A percentile compares a stretch with the other conserved stretches of the same genome.
Conservation (phyloP, 2,329 filamentous ascomycete genomes). For the Neocucurbitaria cava region DNA sequence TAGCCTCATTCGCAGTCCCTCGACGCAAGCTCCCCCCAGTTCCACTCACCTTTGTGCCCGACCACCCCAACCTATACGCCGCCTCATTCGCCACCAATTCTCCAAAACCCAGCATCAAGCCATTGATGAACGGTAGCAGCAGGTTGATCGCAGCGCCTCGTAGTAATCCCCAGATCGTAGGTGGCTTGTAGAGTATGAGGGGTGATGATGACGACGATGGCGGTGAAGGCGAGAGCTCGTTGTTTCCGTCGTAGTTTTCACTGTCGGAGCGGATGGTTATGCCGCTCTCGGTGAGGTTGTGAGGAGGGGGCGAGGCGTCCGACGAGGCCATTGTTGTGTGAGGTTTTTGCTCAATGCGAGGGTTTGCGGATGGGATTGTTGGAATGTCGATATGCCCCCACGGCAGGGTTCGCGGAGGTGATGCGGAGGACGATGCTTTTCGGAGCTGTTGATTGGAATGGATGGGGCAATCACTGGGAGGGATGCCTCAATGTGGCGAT, state of each 20-base stretch:
- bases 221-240: conserved; percentile 65
- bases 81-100: conserved; percentile 96
- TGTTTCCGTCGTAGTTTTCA: conserved; percentile 77
- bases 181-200: conserved; percentile 85
- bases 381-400: conserved; percentile 1
- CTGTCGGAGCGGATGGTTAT: conserved; percentile 83
- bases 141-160: conserved; percentile 94
- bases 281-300: conserved; percentile 71
- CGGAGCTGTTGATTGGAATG: background rate
- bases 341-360: background rate
- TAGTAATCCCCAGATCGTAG: conserved; percentile 83
- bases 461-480: background rate
- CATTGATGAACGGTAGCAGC: conserved; percentile 94
- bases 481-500: background rate
- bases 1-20: background rate
- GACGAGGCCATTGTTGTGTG: conserved; percentile 23
- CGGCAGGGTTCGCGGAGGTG: conserved; percentile 8
- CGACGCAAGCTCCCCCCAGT: background rate
- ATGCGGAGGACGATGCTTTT: conserved; percentile 9
- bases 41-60: conserved; percentile 80
- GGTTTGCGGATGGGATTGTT: background rate
- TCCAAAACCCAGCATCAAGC: conserved; percentile 96
- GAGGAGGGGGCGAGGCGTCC: conserved; percentile 48
- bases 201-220: conserved; percentile 69
- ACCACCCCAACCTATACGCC: conserved; percentile 92